Evolutionary conservation across 495 filamentous ascomycete species (phyloP).

Genomic region (Bacidia rubella): DNA sequence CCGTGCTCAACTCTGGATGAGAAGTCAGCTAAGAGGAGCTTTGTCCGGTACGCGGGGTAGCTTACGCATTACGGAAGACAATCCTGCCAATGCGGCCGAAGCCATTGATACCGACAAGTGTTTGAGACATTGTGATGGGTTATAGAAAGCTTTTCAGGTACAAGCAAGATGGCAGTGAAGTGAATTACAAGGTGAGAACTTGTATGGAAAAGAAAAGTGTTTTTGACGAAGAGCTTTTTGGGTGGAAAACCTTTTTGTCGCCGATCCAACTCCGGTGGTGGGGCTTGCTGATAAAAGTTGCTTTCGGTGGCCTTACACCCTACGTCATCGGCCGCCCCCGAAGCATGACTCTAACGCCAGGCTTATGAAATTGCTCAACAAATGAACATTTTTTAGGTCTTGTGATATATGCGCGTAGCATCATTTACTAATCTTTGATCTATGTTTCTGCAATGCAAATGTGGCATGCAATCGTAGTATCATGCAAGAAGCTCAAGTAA

Average conservation of each 20-base stretch:
- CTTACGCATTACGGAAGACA: slow-evolving; percentile 75
- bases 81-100: slow-evolving; percentile 99
- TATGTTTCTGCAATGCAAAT: too few species aligned
- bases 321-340: neutral
- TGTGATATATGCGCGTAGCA: neutral
- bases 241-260: slow-evolving; percentile 3
- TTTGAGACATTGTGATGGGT: slow-evolving; percentile 11
- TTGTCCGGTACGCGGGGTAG: slow-evolving; percentile 16
- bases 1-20: slow-evolving; percentile 62
- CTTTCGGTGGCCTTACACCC: neutral
- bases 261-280: slow-evolving; percentile 6
- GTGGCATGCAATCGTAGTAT: too few species aligned
- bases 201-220: neutral
- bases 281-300: neutral
- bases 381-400: neutral
- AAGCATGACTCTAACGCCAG: neutral
- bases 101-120: slow-evolving; percentile 82
- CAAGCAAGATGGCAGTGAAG: too few species aligned
- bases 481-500: too few species aligned
- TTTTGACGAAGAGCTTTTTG: neutral
- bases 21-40: slow-evolving; percentile 10
- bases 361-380: neutral
- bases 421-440: too few species aligned
- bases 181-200: neutral
- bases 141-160: too few species aligned